Evolutionary conservation across 73 alveolate genomes (phyloP).

Genomic region (Paraurostyla sp.): DNA sequence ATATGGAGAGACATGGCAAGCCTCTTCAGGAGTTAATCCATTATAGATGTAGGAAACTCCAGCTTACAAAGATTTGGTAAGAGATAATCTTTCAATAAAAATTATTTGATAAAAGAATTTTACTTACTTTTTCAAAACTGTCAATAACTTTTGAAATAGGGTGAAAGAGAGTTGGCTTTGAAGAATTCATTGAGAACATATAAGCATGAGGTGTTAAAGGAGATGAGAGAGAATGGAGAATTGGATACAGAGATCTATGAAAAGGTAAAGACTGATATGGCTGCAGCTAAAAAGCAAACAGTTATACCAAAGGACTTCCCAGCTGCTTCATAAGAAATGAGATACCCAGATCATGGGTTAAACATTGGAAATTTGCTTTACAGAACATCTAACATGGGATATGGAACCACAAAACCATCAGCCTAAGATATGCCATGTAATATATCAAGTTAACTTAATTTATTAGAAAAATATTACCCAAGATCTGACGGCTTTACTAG

Average conservation of each 20-base stretch:
- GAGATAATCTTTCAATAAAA: neutral
- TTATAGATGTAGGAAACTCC: slow-evolving; percentile 48
- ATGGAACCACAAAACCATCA: slow-evolving; percentile 69
- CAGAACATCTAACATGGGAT: slow-evolving; percentile 61
- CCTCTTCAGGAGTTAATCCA: slow-evolving; percentile 68
- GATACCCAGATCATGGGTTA: slow-evolving; percentile 73
- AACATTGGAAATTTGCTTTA: slow-evolving; percentile 59
- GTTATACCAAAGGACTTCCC: slow-evolving; percentile 77
- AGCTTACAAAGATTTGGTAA: slow-evolving; percentile 67
- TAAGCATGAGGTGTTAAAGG: slow-evolving; percentile 75
- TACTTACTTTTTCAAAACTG: neutral
- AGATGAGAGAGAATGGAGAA: slow-evolving; percentile 81
- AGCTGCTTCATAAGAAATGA: slow-evolving; percentile 52
- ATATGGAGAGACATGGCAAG: slow-evolving; percentile 64
- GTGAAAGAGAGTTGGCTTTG: slow-evolving; percentile 75
- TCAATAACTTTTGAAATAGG: neutral
- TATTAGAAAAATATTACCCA: slow-evolving; percentile 71
- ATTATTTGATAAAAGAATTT: neutral
- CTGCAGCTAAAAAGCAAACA: slow-evolving; percentile 64
- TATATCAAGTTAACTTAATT: neutral
- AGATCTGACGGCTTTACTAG: slow-evolving; percentile 63
- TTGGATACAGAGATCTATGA: slow-evolving; percentile 72
- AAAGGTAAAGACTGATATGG: slow-evolving; percentile 73
- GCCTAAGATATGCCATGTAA: slow-evolving; percentile 64
- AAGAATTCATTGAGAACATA: slow-evolving; percentile 62